Conservation (phyloP, 441 rosid species). For the Hura crepitans region DNA sequence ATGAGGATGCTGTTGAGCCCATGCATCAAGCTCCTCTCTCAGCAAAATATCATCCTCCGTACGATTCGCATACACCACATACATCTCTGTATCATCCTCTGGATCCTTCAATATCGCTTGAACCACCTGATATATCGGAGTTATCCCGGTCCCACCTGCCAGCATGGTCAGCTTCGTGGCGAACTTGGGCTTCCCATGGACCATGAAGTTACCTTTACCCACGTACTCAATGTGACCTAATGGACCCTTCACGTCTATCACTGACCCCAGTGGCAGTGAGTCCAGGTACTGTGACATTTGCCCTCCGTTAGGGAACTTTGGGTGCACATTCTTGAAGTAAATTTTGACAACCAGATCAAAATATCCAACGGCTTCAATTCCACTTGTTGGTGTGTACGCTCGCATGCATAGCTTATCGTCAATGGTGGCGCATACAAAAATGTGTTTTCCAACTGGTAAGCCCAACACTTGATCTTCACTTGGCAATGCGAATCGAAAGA, state of each 20-base stretch:
- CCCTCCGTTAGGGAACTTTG: conserved; percentile 79
- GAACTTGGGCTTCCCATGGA: conserved; percentile 63
- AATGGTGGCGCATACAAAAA: conserved; percentile 58
- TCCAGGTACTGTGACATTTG: conserved; percentile 70
- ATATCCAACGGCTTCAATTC: conserved; percentile 54
- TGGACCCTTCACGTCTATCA: conserved; percentile 74
- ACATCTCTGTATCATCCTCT: conserved; percentile 73
- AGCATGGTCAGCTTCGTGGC: conserved; percentile 79
- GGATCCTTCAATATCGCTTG: conserved; percentile 72
- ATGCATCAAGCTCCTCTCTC: conserved; percentile 66
- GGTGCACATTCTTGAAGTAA: conserved; percentile 71
- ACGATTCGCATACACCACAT: conserved; percentile 73
- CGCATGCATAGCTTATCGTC: conserved; percentile 69
- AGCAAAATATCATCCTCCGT: conserved; percentile 76
- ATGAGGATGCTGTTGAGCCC: conserved; percentile 47
- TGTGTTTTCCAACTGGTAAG: conserved; percentile 78
- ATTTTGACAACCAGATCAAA: conserved; percentile 75
- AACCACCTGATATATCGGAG: conserved; percentile 74
- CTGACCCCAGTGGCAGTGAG: conserved; percentile 51
- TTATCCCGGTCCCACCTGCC: conserved; percentile 91
- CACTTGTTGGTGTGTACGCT: conserved; percentile 81
- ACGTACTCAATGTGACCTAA: conserved; percentile 74
- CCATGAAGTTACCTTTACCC: conserved; percentile 60
- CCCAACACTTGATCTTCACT: conserved; percentile 63
- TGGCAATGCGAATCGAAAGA: conserved; percentile 63